Conservation (phyloP, 768 basidiomycete species). For the Lentinula detonsa region DNA sequence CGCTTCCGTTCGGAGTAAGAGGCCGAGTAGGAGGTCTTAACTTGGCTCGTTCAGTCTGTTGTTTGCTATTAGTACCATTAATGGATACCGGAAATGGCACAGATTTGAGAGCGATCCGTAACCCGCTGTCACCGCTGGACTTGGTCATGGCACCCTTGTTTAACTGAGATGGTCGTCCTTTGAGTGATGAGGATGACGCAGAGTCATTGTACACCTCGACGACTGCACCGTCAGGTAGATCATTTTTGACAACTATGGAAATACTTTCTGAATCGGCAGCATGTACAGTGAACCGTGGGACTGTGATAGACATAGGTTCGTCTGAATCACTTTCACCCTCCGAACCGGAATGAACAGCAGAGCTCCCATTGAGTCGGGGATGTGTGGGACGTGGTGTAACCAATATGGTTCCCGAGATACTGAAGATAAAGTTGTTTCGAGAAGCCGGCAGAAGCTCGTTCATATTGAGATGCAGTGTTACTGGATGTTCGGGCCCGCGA, state of each 20-base stretch:
- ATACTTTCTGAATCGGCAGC: slow-evolving; percentile 60
- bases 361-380: slow-evolving; percentile 13
- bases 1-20: slow-evolving; percentile 29
- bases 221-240: slow-evolving; percentile 37
- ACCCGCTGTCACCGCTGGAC: background rate
- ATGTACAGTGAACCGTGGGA: slow-evolving; percentile 67
- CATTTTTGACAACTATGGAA: slow-evolving; percentile 55
- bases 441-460: slow-evolving; percentile 64
- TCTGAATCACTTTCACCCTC: slow-evolving; percentile 18
- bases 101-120: slow-evolving; percentile 49
- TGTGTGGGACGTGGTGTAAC: slow-evolving; percentile 39
- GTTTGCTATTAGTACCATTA: slow-evolving; percentile 10
- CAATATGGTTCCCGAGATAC: slow-evolving; percentile 59
- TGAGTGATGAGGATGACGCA: slow-evolving; percentile 22
- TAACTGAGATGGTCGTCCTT: slow-evolving; percentile 34
- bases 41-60: slow-evolving; percentile 10
- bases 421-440: slow-evolving; percentile 62
- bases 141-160: slow-evolving; percentile 51
- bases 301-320: slow-evolving; percentile 39
- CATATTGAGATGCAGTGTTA: slow-evolving; percentile 77
- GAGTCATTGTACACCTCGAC: slow-evolving; percentile 61
- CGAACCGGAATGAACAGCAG: background rate
- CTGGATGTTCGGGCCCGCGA: slow-evolving; percentile 49
- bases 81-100: slow-evolving; percentile 43
- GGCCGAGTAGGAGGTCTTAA: slow-evolving; percentile 20